These are phyloP conservation scores for Solanum boliviense DNA, from an alignment of 257 asterid species.

Conservation along the genomic window DNA sequence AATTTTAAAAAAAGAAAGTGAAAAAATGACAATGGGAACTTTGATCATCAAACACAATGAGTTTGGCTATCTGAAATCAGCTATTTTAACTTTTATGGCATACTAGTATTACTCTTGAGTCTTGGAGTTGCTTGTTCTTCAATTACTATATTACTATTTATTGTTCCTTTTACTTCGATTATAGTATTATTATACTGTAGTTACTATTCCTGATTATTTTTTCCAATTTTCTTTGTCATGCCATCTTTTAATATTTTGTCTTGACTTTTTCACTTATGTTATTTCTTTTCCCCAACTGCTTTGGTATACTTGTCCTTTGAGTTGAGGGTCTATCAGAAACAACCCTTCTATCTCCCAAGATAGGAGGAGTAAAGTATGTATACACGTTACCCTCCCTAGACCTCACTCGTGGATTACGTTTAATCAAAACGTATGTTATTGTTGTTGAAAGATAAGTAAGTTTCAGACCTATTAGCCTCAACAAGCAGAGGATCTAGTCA, in stretches of 20 bases:
- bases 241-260: no score
- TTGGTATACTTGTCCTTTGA: not conserved
- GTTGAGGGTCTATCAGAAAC: not conserved
- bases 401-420: fast-evolving
- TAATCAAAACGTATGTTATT: no score
- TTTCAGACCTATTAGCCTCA: not conserved
- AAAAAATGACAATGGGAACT: not conserved
- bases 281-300: no score
- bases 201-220: no score
- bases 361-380: no score
- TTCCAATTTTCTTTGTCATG: no score
- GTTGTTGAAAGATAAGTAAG: not conserved
- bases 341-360: not conserved
- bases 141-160: not conserved
- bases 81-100: not conserved
- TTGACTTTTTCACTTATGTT: no score
- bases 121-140: not conserved
- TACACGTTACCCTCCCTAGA: no score
- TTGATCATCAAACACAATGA: not conserved
- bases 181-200: no score
- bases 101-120: not conserved
- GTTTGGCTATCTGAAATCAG: not conserved
- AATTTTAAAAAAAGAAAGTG: not conserved
- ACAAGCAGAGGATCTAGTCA: not conserved
- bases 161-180: not conserved